These are phyloP conservation scores for Clarireedia paspali DNA, from an alignment of 2,329 filamentous ascomycete genomes.

Conservation along the genomic window DNA sequence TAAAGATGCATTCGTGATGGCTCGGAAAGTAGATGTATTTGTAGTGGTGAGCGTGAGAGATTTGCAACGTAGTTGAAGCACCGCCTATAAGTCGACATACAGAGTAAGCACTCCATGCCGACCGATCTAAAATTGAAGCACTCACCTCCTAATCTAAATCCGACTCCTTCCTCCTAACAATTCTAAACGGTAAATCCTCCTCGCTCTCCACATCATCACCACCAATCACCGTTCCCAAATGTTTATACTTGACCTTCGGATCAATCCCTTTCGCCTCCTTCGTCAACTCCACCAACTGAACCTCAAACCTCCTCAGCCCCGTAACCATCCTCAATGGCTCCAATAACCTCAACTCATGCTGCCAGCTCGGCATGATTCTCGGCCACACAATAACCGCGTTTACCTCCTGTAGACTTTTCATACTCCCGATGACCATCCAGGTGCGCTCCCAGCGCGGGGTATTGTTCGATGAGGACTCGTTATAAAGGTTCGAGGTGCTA, in stretches of 20 bases:
- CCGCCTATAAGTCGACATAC: not conserved
- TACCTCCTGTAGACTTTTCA: constrained; percentile 12
- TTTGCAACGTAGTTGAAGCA: too few relatives aligned
- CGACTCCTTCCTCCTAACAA: constrained; percentile 2
- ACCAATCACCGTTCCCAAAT: not conserved
- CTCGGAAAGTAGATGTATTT: too few relatives aligned
- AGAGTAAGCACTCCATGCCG: not conserved
- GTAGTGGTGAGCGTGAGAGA: too few relatives aligned
- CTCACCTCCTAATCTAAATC: not conserved
- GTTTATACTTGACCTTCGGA: constrained; percentile 10
- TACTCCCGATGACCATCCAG: constrained; percentile 18
- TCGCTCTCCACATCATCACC: not conserved
- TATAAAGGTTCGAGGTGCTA: not conserved
- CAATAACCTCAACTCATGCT: constrained; percentile 14
- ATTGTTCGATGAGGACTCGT: constrained; percentile 12
- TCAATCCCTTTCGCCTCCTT: not conserved
- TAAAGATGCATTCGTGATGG: too few relatives aligned
- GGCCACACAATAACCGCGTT: constrained; percentile 15
- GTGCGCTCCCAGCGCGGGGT: constrained; percentile 16
- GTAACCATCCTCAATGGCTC: constrained; percentile 15
- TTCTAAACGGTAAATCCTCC: constrained; percentile 5
- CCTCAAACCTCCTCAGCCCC: constrained; percentile 12
- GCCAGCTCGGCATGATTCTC: constrained; percentile 4
- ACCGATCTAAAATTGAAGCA: not conserved
- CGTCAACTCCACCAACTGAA: constrained; percentile 10